Conservation (phyloP, 2,329 filamentous ascomycete genomes). For the Aureobasidium subglaciale region DNA sequence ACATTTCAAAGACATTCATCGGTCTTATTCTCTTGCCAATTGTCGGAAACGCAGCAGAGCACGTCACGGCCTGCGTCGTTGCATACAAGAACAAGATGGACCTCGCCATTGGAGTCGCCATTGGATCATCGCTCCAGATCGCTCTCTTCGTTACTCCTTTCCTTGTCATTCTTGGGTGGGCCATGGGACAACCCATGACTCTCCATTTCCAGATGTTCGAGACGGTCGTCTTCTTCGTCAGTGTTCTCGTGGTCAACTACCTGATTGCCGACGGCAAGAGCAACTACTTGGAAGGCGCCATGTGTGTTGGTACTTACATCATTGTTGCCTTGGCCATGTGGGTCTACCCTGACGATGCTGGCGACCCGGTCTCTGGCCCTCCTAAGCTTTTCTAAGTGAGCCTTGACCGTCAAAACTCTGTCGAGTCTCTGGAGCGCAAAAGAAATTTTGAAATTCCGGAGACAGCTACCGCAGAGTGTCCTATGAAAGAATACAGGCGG, state of each 20-base stretch:
- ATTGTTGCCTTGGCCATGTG: constrained; percentile 56
- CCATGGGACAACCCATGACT: constrained; percentile 48
- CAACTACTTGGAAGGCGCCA: constrained; percentile 77
- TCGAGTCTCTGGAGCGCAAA: no score
- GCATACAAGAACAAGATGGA: constrained; percentile 63
- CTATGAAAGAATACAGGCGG: no score
- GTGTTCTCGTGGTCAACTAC: constrained; percentile 81
- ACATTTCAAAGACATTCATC: constrained; percentile 51
- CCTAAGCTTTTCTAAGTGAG: constrained; percentile 11
- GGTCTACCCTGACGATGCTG: constrained; percentile 51
- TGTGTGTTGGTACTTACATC: constrained; percentile 48
- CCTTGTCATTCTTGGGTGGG: constrained; percentile 51
- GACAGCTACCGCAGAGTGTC: no score
- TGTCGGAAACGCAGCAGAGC: constrained; percentile 60
- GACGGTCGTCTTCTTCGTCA: constrained; percentile 78
- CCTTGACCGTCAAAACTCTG: neutral
- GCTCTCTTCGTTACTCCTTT: constrained; percentile 52
- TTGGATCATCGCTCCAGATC: constrained; percentile 59
- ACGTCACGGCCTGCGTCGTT: constrained; percentile 56
- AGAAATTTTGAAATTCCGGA: no score
- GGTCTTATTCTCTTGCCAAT: constrained; percentile 51
- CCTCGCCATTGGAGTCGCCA: constrained; percentile 57
- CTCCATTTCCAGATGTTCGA: constrained; percentile 85
- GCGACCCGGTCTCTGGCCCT: constrained; percentile 18
- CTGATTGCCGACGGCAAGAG: constrained; percentile 76